Evolutionary conservation across 495 filamentous ascomycete species (phyloP), one percentile per base, ranked within the genome.

Genomic region (Trypethelium eluteriae): DNA sequence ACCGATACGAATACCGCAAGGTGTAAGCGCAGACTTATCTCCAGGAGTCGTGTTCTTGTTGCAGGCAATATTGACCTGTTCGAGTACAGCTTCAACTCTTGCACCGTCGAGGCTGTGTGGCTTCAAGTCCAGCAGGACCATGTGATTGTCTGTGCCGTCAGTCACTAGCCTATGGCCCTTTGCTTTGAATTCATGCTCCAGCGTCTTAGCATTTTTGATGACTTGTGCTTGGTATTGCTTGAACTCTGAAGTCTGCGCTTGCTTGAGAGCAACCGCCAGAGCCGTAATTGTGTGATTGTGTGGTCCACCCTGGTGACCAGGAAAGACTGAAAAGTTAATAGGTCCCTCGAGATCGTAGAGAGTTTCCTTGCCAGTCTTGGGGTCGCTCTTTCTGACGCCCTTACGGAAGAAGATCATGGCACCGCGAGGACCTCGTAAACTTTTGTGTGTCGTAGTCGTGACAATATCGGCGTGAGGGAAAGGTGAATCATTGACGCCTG

Each of bases 31-130:
- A 16, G 91, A 96, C 70, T 88, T 89, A 78, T 98, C 94, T 14
- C 95, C 94, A 3, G 95, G 94, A 0, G 97, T 95, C 12, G 94
- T 98, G 79, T 98, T 98, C 83, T 98, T 98, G 82, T 98, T 98
- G 74, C 89, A 89, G 25, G 95, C 94, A 39, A 98, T 92, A 68
- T 93, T 92, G 63, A 94, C 92, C 9, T 96, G 86, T 76, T 98
- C 94, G 5, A 98, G 82, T 4, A 98, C 88, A 39, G 93, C 88
- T 83, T 98, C 94, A 5, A 98, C 94, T 16, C 94, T 88, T 16
- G 90, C 92, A 62, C 94, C 94, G 73, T 98, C 94, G 18, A 98
- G 85, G 25, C 85, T 85, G 68, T 89, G 89, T 66, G 89, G 91
- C 81, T 96, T 96, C 62, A 98, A 84, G 77, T 98, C 95, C n/a